Percentiles rank a stretch among this genome's conserved stretches.
These are phyloP conservation scores for Dentipellis sp. DNA, from an alignment of 768 basidiomycete genomes.

Conservation along the genomic window DNA sequence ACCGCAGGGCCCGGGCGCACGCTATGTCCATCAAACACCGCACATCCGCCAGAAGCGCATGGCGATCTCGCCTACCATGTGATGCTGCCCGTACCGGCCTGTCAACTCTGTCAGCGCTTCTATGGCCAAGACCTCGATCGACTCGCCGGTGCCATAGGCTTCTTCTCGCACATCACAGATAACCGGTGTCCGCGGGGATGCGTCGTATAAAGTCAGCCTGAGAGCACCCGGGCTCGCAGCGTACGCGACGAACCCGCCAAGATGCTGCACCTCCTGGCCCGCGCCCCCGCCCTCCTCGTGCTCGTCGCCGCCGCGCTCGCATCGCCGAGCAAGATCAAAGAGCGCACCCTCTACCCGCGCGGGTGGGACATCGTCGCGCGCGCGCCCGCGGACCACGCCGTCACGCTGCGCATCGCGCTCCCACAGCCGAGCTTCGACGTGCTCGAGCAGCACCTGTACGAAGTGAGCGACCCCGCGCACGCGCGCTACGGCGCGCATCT, in stretches of 20 bases:
- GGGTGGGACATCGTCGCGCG: conserved; percentile 37
- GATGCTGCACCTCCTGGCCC: not conserved
- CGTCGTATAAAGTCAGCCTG: too few relatives aligned
- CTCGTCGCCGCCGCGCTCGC: not conserved
- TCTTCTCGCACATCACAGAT: too few relatives aligned
- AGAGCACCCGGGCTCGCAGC: too few relatives aligned
- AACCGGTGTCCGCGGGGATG: too few relatives aligned
- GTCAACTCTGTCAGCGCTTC: too few relatives aligned
- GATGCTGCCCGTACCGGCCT: too few relatives aligned
- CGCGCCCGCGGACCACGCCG: conserved; percentile 34
- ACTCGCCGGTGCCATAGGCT: too few relatives aligned
- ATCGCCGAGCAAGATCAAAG: conserved; percentile 30
- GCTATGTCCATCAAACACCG: too few relatives aligned
- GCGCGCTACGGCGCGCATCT: conserved; percentile 24
- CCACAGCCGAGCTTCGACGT: conserved; percentile 15
- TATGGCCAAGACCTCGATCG: too few relatives aligned
- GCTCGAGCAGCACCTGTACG: conserved; percentile 17
- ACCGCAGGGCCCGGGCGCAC: too few relatives aligned
- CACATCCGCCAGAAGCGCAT: too few relatives aligned
- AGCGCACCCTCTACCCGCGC: conserved; percentile 33
- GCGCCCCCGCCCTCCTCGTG: not conserved
- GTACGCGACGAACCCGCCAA: not conserved
- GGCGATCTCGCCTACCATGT: too few relatives aligned
- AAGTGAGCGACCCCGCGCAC: conserved; percentile 18
- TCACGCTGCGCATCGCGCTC: conserved; percentile 36